These are phyloP conservation scores for Leavenworthia alabamica DNA, from an alignment of 345 rosid species.

Conservation along the genomic window DNA sequence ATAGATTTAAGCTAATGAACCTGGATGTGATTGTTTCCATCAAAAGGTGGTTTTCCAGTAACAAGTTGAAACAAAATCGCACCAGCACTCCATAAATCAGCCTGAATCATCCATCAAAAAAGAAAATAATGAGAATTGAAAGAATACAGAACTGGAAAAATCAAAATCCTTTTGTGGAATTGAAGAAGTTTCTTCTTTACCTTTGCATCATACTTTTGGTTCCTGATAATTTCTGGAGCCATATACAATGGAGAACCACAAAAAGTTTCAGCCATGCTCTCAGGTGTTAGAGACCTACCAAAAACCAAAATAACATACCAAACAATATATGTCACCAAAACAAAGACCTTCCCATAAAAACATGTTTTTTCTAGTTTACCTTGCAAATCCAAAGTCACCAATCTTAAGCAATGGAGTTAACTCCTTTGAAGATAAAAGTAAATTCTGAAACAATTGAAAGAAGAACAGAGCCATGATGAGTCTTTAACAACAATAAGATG, in stretches of 20 bases:
- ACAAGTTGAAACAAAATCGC: slow-evolving; percentile 76
- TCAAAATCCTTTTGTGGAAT: neutral
- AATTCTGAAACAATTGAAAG: slow-evolving; percentile 41
- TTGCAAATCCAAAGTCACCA: slow-evolving; percentile 90
- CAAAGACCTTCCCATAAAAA: slow-evolving; percentile 7
- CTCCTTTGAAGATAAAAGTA: slow-evolving; percentile 54
- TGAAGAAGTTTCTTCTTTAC: slow-evolving; percentile 38
- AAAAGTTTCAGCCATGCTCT: slow-evolving; percentile 58
- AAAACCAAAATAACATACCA: neutral
- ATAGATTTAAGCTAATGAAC: slow-evolving; percentile 15
- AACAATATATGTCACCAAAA: neutral
- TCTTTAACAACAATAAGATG: neutral
- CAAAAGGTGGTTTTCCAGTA: slow-evolving; percentile 76
- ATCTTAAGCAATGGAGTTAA: slow-evolving; percentile 56
- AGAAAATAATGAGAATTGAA: neutral
- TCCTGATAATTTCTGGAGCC: slow-evolving; percentile 84
- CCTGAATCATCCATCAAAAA: slow-evolving; percentile 35
- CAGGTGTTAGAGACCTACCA: slow-evolving; percentile 58
- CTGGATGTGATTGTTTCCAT: slow-evolving; percentile 65
- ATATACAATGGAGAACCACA: slow-evolving; percentile 89
- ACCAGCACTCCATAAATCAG: slow-evolving; percentile 92
- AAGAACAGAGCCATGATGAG: slow-evolving; percentile 1
- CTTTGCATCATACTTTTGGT: slow-evolving; percentile 83
- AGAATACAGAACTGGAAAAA: neutral
- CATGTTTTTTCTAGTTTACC: slow-evolving; percentile 38